A percentile compares a stretch with the other conserved stretches of the same genome.
Conservation (phyloP, 2,329 filamentous ascomycete genomes). For the Cercospora sojina region DNA sequence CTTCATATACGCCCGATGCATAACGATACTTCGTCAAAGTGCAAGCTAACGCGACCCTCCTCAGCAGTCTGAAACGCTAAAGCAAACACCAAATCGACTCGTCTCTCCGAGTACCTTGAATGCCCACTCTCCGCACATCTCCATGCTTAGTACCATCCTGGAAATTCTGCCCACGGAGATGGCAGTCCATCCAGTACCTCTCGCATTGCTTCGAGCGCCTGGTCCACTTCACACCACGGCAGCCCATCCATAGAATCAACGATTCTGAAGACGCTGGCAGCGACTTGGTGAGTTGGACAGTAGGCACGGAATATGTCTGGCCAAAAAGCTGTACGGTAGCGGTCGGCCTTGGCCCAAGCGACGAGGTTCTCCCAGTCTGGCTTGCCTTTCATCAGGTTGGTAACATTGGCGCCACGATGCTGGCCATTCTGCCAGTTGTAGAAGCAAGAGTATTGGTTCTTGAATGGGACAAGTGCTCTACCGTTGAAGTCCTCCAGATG, state of each 20-base stretch:
- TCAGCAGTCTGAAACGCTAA: neutral
- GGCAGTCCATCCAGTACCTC: neutral
- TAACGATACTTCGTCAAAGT: neutral
- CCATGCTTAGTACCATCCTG: neutral
- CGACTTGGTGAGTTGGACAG: neutral
- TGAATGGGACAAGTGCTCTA: conserved; percentile 6
- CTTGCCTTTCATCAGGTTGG: neutral
- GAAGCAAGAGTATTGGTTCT: conserved; percentile 3
- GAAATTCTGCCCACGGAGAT: conserved; percentile 1
- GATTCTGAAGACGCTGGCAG: neutral
- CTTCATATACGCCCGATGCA: neutral
- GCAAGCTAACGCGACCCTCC: neutral
- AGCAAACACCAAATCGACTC: neutral
- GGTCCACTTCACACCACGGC: neutral
- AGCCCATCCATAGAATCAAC: neutral
- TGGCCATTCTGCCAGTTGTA: neutral
- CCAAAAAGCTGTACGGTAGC: neutral
- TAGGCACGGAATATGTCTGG: neutral
- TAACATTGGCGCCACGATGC: neutral
- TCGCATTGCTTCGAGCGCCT: neutral
- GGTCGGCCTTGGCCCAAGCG: conserved; percentile 12
- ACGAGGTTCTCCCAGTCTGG: conserved; percentile 15
- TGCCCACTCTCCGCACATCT: neutral
- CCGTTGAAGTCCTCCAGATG: conserved; percentile 10
- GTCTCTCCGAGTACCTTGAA: neutral